Evolutionary conservation across 345 rosid genomes (phyloP), one percentile per base, ranked within the genome.

Genomic region (Balakata baccata): DNA sequence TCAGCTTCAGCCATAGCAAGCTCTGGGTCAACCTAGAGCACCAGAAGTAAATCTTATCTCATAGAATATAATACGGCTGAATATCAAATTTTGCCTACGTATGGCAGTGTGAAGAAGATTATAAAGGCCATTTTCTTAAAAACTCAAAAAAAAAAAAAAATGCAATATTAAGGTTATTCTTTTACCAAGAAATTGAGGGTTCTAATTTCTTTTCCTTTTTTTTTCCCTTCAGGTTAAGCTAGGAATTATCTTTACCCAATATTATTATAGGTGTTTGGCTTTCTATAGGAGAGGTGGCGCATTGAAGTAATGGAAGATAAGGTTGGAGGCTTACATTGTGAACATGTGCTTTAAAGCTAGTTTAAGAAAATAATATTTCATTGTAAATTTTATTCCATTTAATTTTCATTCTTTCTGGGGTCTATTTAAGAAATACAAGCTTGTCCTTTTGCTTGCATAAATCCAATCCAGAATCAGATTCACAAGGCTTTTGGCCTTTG

Each of bases 1-100:
- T 95, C 98, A 64, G 98, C 99, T 85, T 95, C 99, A 75, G 97
- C 96, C 99, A 95, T 95, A 73, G 97, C 98, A 62, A 95, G 97
- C 83, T 95, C 99, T 17, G 97, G 89, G 59, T 95, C 99, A 76
- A 95, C 94, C 99, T 95, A 86, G 75, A 61, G 72, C 50, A 77
- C 68, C 74, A 69, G 43, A 64, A 71, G 60, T 17, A 70, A 51
- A 53, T 52, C 69, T 39, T 6, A 73, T 57, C 50, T 75, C 78
- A 77, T 38, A 25, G 2, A n/a, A n/a, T n/a, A n/a, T 37, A n/a
- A 45, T 46, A 22, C 7, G 7, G 23, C 9, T 7, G 67, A 39
- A 38, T 25, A 17, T 8, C 47, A 7, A 20, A 63, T 17, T 18
- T 63, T 63, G 20, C 11, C 49, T 17, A 9, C 46, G 39, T 63